Evolutionary conservation across 2,329 filamentous ascomycete species (phyloP), one percentile per base, ranked within the genome.

Genomic region (Ustilaginoidea virens): DNA sequence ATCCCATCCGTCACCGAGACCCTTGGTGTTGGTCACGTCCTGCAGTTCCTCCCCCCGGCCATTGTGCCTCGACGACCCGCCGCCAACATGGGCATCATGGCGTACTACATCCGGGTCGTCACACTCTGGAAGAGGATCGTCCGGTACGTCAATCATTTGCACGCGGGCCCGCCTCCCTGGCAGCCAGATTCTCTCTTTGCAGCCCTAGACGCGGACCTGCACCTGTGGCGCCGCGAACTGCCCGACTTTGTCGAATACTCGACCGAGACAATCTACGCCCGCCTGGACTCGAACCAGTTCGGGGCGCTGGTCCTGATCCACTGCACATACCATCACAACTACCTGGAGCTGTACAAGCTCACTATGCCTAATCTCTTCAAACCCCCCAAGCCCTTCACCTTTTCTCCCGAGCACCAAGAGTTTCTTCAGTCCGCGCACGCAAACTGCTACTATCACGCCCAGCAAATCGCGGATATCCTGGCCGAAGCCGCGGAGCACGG

Each of bases 261-360:
- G 1, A 44, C 51, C 10, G 53, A 57, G 23, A 56, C 57, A 12
- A 58, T 61, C 19, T 61, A 61, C 33, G 56, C 56, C 3, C 55
- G 58, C 8, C 49, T 59, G 13, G 58, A 60, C 35, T 60, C 58
- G 1, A 56, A 58, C 20, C 57, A 62, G 36, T 48, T 61, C 1
- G 58, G 58, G 10, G 56, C 56, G 7, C 43, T 62, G 23, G 52
- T 58, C 9, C 37, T 61, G 4, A 48, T 61, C 7, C 58, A 61
- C 37, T 60, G 56, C 37, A 61, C 58, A 16, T 61, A 60, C 27
- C 54, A 61, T 25, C 56, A 61, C 37, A 60, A 56, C 26, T 50
- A 57, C 22, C 43, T 60, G 4, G 58, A 61, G 34, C 45, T 62
- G 2, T 62, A 61, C 39, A 55, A 58, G 17, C 52, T 61, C 30